phyloP scores from a whole-genome alignment of 768 basidiomycete genomes.

The Suillus clintonianus region DNA sequence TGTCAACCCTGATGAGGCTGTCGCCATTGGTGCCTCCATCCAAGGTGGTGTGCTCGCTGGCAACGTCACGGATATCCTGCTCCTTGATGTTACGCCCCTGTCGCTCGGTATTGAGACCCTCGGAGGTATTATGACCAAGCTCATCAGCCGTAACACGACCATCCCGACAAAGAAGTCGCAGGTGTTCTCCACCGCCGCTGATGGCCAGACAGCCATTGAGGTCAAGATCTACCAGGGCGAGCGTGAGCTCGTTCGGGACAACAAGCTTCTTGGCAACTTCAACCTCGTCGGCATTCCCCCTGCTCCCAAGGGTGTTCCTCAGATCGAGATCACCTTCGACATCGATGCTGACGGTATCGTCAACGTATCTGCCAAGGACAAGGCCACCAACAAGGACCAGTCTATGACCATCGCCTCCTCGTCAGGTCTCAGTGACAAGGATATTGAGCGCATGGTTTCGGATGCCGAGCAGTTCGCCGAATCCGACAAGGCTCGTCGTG shows the following conservation, averaged over 20 bases:
- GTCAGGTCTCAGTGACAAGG: conserved; percentile 93
- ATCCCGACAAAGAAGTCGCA: conserved; percentile 99
- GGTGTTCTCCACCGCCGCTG: conserved; percentile 97
- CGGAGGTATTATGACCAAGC: conserved; percentile 99
- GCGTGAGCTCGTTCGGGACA: conserved; percentile 97
- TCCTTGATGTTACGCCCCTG: conserved; percentile 94
- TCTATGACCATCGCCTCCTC: conserved; percentile 98
- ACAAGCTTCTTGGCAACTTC: conserved; percentile 99
- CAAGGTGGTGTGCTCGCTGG: conserved; percentile 98
- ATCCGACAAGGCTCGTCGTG: conserved; percentile 83
- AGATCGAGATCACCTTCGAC: conserved; percentile 89
- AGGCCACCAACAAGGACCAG: conserved; percentile 88
- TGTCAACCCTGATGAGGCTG: conserved; percentile 99
- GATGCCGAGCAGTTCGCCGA: conserved; percentile 96
- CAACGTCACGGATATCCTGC: conserved; percentile 92
- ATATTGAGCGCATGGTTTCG: conserved; percentile 95
- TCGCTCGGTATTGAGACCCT: conserved; percentile 97
- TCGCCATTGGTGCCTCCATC: conserved; percentile 96
- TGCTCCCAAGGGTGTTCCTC: conserved; percentile 73
- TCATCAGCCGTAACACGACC: conserved; percentile 97
- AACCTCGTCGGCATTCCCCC: conserved; percentile 97
- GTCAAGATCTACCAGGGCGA: conserved; percentile 99
- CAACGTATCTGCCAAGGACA: conserved; percentile 95
- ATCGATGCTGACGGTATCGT: conserved; percentile 99
- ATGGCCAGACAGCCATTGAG: conserved; percentile 99